Conservation (phyloP, 257 asterid genomes). For the Nicotiana sylvestris region DNA sequence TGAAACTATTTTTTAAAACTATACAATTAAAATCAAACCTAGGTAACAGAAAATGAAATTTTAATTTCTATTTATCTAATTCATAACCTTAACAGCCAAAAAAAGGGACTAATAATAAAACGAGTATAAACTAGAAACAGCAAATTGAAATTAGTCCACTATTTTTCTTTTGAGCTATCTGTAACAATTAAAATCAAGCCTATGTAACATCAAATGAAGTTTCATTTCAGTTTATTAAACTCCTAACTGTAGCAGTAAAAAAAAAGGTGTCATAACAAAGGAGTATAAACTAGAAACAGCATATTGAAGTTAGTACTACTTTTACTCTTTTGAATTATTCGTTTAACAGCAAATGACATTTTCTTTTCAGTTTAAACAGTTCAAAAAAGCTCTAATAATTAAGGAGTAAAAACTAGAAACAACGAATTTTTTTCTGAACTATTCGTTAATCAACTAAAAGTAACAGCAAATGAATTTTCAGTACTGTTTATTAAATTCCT, state of each 20-base stretch:
- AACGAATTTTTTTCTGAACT: too few relatives aligned
- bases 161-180: not conserved
- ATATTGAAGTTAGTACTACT: too few relatives aligned
- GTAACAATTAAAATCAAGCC: too few relatives aligned
- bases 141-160: not conserved
- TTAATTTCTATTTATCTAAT: not conserved
- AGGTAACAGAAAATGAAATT: not conserved
- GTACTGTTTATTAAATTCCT: too few relatives aligned
- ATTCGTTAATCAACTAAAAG: too few relatives aligned
- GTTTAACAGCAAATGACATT: not conserved
- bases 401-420: not conserved
- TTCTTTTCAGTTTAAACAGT: not conserved
- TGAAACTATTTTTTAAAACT: not conserved
- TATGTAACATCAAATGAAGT: not conserved
- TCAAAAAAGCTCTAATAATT: not conserved
- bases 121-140: not conserved
- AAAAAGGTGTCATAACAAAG: not conserved
- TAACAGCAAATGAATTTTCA: too few relatives aligned
- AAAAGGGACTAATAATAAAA: not conserved
- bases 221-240: not conserved
- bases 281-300: not conserved
- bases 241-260: not conserved
- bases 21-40: not conserved
- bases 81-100: not conserved
- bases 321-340: not conserved